Base-by-base conservation (phyloP, 1,139 yeast species). In the Pichia sp. region DNA sequence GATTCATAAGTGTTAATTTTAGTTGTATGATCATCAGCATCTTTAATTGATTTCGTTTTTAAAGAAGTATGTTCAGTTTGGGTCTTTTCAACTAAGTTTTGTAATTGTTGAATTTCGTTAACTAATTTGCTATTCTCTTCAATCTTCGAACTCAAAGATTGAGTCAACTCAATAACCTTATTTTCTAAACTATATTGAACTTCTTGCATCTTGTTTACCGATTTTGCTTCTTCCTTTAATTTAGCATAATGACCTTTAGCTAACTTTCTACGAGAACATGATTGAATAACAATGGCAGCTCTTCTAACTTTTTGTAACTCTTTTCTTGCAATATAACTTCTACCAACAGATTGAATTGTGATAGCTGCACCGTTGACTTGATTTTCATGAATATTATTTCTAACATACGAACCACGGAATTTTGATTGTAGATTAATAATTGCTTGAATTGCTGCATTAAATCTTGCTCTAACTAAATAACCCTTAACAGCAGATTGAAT, bases 81-180 rank as follows among this genome's bases (percentile, higher is more conserved):
- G 11, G 87, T 79, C 58, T 80, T 87, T 42, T 76, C 78, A 57
- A 86, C 73, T 48, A 81, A 73, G 27, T 64, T 67, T 63, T 81
- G 84, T 65, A 77, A 74, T 62, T 68, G 69, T 27, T 80, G 76
- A 53, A 91, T 79, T 62, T 87, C 87, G 16, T 72, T 71, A 58
- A 80, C 76, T 64, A 91, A 75, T 56, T 77, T 78, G 72, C 84
- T 86, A 70, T 90, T 91, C 62, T 89, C 96, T 62, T 81, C 86
- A 43, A 84, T 82, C 70, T 87, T 86, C 30, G 83, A 70, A 1
- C 96, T 82, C 60, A 91, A 75, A 11, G 84, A 80, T 67, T 91
- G 96, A 1, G 96, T 90, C 59, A 95, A 80, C 69, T 91, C 96
- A 59, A 93, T 90, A 28, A 95, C 98, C 75, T 93, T 93, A 70